These are phyloP conservation scores for Wickerhamomyces bovis DNA, from an alignment of 805 yeast species.

Conservation along the genomic window DNA sequence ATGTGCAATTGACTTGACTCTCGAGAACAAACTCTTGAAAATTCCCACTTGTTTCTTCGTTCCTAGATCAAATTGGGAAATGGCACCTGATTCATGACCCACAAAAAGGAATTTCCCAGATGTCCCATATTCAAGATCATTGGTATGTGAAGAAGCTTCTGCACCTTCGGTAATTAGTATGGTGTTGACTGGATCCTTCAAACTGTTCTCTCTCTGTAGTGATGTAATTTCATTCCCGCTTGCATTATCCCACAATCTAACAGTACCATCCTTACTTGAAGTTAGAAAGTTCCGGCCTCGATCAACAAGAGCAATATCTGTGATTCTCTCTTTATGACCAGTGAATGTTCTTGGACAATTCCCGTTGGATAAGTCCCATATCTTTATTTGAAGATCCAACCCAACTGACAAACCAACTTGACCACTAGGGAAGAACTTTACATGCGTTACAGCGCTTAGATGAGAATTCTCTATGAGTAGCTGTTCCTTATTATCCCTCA, in stretches of 20 bases:
- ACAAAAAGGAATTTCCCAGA: slow-evolving; percentile 36
- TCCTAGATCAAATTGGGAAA: slow-evolving; percentile 35
- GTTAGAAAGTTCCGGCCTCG: slow-evolving; percentile 63
- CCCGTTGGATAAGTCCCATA: slow-evolving; percentile 53
- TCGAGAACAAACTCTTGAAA: slow-evolving; percentile 23
- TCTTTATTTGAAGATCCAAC: slow-evolving; percentile 48
- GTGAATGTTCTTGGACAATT: slow-evolving; percentile 42
- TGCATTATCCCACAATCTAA: slow-evolving; percentile 68
- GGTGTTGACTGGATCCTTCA: slow-evolving; percentile 31
- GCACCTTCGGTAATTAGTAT: slow-evolving; percentile 9
- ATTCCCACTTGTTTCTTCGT: slow-evolving; percentile 20
- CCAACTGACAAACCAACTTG: slow-evolving; percentile 56
- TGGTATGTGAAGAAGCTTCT: slow-evolving; percentile 19
- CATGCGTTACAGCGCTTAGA: slow-evolving; percentile 35
- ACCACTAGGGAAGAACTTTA: slow-evolving; percentile 57
- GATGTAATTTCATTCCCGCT: slow-evolving; percentile 39
- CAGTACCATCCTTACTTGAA: slow-evolving; percentile 47
- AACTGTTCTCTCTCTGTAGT: slow-evolving; percentile 30
- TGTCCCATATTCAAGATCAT: slow-evolving; percentile 41
- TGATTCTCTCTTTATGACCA: slow-evolving; percentile 44
- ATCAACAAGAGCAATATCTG: slow-evolving; percentile 48
- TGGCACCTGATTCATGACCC: slow-evolving; percentile 35
- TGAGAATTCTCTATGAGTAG: slow-evolving; percentile 40
- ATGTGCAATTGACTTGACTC: background rate
- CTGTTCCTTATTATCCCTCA: background rate